Conservation (phyloP, 331 rosid species). For the Acacia concinna region DNA sequence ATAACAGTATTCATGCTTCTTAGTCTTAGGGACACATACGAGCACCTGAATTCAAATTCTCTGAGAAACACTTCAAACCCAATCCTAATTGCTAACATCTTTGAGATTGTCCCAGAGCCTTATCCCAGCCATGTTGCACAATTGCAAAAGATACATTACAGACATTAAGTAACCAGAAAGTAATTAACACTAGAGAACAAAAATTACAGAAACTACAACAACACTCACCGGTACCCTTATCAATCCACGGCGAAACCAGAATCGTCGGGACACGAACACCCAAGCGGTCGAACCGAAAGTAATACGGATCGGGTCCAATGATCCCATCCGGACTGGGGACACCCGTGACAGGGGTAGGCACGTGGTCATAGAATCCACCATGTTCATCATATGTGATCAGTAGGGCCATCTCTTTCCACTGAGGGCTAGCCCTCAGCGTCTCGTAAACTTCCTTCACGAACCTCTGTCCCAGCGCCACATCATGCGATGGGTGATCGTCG, state of each 20-base stretch:
- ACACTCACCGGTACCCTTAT: conserved; percentile 75
- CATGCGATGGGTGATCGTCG: conserved; percentile 95
- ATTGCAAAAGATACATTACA: background rate
- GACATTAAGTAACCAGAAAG: background rate
- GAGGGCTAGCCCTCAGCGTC: conserved; percentile 77
- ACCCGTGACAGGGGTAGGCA: conserved; percentile 74
- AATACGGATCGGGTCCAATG: conserved; percentile 70
- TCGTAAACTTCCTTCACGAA: conserved; percentile 94
- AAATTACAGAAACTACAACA: background rate
- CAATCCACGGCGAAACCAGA: conserved; percentile 86
- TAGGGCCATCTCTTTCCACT: conserved; percentile 90
- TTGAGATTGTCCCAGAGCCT: background rate
- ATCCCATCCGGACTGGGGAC: conserved; percentile 95
- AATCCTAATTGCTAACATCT: background rate
- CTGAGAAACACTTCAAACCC: background rate
- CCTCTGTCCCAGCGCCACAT: conserved; percentile 82
- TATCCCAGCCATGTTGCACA: background rate
- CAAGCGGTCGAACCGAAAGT: conserved; percentile 75
- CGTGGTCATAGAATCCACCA: conserved; percentile 95
- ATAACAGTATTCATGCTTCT: no score
- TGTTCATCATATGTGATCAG: conserved; percentile 92
- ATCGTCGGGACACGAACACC: conserved; percentile 90
- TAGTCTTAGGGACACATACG: background rate
- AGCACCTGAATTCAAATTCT: background rate
- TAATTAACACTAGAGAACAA: background rate